These are phyloP conservation scores for Ramularia endophylla DNA, from an alignment of 2,329 filamentous ascomycete species.

Conservation along the genomic window DNA sequence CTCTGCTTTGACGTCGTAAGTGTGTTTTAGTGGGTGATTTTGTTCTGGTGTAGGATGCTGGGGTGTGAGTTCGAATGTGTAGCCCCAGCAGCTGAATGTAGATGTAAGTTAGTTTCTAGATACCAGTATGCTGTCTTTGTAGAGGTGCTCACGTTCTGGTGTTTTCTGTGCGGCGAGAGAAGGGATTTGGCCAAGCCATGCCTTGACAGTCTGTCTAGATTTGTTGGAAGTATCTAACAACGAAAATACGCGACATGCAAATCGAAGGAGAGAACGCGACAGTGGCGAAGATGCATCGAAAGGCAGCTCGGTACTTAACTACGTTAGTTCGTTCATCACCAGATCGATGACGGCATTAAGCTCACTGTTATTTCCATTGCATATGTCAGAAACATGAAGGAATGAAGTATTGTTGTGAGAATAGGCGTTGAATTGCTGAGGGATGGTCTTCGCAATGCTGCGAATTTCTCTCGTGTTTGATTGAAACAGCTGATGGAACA, in stretches of 20 bases:
- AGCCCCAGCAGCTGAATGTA: constrained; percentile 51
- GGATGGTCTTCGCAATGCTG: no score
- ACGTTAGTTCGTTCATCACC: no score
- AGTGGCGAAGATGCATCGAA: no score
- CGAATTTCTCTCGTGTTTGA: no score
- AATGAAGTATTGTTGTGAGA: no score
- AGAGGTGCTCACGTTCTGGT: constrained; percentile 35
- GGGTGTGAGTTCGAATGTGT: constrained; percentile 63
- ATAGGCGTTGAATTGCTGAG: no score
- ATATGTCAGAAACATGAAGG: background rate
- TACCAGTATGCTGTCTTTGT: constrained; percentile 4
- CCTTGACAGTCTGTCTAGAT: no score
- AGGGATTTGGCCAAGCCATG: constrained; percentile 42
- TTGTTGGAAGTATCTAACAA: no score
- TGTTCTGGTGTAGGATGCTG: constrained; percentile 58
- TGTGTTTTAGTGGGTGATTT: constrained; percentile 54
- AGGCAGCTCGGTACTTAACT: no score
- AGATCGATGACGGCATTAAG: constrained; percentile 2
- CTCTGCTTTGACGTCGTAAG: constrained; percentile 64
- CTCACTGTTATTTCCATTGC: background rate
- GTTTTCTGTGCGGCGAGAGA: constrained; percentile 37
- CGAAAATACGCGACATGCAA: no score
- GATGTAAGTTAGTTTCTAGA: constrained; percentile 9
- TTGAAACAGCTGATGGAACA: no score
- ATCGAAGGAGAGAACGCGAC: no score